Evolutionary conservation across 371 early-diverging fungal species (phyloP), one percentile per base, ranked within the genome.

Genomic region (Chytridiales sp.): DNA sequence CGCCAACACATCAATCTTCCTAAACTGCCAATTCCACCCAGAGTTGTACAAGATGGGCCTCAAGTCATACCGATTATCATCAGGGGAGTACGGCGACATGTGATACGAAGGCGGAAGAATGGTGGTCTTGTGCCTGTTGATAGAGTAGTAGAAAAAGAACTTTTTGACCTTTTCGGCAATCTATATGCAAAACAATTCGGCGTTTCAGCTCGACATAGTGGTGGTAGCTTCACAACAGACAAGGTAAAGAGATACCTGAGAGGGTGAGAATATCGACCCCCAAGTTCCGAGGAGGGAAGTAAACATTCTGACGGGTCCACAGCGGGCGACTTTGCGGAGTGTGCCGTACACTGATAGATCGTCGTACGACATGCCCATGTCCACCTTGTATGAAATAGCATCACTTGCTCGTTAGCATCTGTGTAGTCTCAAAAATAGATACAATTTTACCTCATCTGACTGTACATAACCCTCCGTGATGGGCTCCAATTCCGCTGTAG

Each of bases 71-170:
- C 97, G 87, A 68, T 96, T 97, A 66, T 97, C 97, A 64, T 97
- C 99, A 0, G 97, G 94, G 32, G 90, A 89, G 70, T 97, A 97
- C 0, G 89, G 82, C 59, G 94, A 94, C 34, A 95, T 94, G 61
- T 98, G 98, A 75, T 96, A 96, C 0, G 93, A 81, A 1, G 98
- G 98, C 3, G 98, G 97, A 19, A 98, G 63, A 0, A 94, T 92
- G 5, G 98, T 97, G 81, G 96, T 84, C 76, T 98, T 98, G 83
- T 98, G 98, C 34, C 98, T 85, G 77, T 98, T 98, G 63, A 97
- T 92, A 5, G 95, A 83, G 67, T 97, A 96, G 74, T 84, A 98
- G 62, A 86, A 89, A 76, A 94, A 97, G 76, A 98, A 97, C 4
- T 85, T 82, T 74, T 95, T 96, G 51, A 98, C 97, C 64, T 57